Evolutionary conservation across 177 flowering plant genomes (phyloP).

Genomic region (Vitis hybrid): DNA sequence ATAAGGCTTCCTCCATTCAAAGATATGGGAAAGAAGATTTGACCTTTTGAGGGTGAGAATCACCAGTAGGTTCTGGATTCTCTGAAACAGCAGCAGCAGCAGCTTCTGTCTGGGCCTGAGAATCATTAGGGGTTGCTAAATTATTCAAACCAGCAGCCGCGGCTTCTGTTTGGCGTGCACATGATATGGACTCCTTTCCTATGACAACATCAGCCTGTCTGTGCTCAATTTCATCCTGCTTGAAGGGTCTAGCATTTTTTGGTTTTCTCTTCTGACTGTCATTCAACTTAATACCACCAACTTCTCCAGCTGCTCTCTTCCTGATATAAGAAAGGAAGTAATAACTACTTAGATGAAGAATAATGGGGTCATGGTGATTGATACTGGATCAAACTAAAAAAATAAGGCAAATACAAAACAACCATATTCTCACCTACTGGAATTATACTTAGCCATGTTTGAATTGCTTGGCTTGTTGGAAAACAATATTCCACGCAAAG

Average conservation of each 20-base stretch:
- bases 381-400: neutral
- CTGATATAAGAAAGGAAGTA: conserved; percentile 23
- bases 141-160: conserved; percentile 30
- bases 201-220: conserved; percentile 23
- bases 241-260: conserved; percentile 22
- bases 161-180: conserved; percentile 32
- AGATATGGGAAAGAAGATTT: neutral
- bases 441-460: conserved; percentile 22
- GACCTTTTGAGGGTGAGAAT: conserved; percentile 36
- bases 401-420: neutral
- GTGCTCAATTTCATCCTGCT: conserved; percentile 23
- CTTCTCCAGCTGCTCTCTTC: conserved; percentile 34
- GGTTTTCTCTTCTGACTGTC: conserved; percentile 26
- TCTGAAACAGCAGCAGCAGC: conserved; percentile 26
- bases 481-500: conserved; percentile 82
- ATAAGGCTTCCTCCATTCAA: neutral
- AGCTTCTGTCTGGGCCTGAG: conserved; percentile 31
- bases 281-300: conserved; percentile 25
- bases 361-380: neutral
- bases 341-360: neutral
- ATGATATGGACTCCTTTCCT: conserved; percentile 29
- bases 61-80: conserved; percentile 32
- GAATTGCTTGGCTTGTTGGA: conserved; percentile 48
- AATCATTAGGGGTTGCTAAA: conserved; percentile 27
- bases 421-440: conserved; percentile 46